These are phyloP conservation scores for Plasmodium inui DNA, from an alignment of 169 alveolate species.

Conservation along the genomic window DNA sequence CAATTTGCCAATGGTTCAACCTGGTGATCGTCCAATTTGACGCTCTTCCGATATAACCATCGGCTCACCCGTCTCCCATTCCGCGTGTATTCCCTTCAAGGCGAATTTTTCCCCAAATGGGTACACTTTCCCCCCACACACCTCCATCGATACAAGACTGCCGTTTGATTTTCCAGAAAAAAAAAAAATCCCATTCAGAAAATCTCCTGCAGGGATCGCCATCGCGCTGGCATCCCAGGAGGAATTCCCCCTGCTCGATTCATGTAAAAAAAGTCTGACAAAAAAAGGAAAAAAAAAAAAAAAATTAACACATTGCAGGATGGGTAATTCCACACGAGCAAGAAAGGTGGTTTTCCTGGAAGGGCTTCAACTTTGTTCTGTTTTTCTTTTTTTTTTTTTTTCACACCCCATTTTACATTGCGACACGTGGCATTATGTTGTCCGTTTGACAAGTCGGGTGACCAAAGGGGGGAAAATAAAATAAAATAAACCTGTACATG, in stretches of 20 bases:
- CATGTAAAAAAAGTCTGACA: background rate
- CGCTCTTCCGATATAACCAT: background rate
- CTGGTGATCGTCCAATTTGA: no score
- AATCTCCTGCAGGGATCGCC: background rate
- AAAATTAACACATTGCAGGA: background rate
- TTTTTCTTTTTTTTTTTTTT: no score
- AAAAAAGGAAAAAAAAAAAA: no score
- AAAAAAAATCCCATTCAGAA: background rate
- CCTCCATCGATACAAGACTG: background rate
- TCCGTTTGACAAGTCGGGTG: no score
- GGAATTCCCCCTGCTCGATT: background rate
- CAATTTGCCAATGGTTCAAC: background rate
- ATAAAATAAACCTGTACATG: no score
- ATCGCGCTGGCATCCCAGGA: background rate
- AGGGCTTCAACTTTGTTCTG: background rate
- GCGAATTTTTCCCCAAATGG: background rate
- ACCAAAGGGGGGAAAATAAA: no score
- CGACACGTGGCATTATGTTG: background rate
- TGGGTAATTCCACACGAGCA: background rate
- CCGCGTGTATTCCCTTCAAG: background rate
- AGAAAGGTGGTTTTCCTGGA: background rate
- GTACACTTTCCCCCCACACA: background rate
- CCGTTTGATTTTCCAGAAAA: background rate
- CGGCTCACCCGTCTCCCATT: background rate
- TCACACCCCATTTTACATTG: background rate